Conservation (phyloP, 495 filamentous ascomycete species). For the Hypoxylon cercidicola region DNA sequence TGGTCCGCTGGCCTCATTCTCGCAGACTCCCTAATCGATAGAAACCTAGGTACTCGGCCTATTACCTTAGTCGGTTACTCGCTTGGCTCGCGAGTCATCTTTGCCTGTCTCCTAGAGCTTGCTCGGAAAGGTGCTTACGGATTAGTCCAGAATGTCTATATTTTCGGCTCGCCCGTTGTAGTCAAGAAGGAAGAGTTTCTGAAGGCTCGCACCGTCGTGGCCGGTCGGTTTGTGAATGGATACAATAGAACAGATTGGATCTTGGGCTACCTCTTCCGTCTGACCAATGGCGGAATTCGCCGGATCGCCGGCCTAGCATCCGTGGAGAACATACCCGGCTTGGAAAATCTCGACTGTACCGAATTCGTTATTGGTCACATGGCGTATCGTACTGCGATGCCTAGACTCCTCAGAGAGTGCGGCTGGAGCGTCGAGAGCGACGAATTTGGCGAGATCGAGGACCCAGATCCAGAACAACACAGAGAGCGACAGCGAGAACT, state of each 20-base stretch:
- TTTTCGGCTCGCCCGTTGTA: slow-evolving; percentile 93
- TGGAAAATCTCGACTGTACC: slow-evolving; percentile 93
- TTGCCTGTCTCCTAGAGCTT: slow-evolving; percentile 88
- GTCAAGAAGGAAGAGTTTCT: slow-evolving; percentile 92
- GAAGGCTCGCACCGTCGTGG: slow-evolving; percentile 80
- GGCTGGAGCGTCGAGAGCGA: slow-evolving; percentile 92
- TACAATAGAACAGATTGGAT: slow-evolving; percentile 98
- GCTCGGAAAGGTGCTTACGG: slow-evolving; percentile 88
- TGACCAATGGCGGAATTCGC: slow-evolving; percentile 91
- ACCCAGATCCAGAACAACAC: slow-evolving; percentile 95
- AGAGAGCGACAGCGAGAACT: slow-evolving; percentile 87
- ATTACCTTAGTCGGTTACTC: slow-evolving; percentile 98
- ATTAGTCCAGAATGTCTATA: slow-evolving; percentile 92
- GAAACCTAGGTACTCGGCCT: slow-evolving; percentile 89
- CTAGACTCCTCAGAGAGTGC: slow-evolving; percentile 77
- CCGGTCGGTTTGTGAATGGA: slow-evolving; percentile 92
- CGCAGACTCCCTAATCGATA: slow-evolving; percentile 91
- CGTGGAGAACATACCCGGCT: slow-evolving; percentile 76
- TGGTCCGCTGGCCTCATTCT: slow-evolving; percentile 91
- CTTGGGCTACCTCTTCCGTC: slow-evolving; percentile 93
- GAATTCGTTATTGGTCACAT: slow-evolving; percentile 92
- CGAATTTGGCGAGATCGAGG: slow-evolving; percentile 97
- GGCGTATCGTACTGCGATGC: slow-evolving; percentile 94
- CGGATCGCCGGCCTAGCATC: slow-evolving; percentile 89
- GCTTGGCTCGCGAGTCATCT: slow-evolving; percentile 91